These are phyloP conservation scores for Coemansia sp. DNA, from an alignment of 192 early-diverging fungal species.

Conservation along the genomic window DNA sequence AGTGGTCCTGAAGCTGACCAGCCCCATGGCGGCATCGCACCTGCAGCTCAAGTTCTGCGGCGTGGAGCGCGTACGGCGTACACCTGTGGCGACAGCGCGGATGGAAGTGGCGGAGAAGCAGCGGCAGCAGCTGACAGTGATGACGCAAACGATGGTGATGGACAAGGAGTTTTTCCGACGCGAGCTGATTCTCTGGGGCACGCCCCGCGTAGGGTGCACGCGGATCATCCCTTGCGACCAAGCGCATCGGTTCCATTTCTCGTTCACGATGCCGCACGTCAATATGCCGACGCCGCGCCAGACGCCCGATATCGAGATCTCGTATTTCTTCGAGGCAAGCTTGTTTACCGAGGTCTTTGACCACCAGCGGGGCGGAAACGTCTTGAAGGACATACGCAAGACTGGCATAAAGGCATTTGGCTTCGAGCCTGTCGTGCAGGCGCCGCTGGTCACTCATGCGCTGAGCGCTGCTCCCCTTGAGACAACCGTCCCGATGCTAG, in stretches of 20 bases:
- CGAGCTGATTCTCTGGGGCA: constrained; percentile 52
- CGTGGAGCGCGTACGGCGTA: constrained; percentile 49
- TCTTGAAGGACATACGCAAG: constrained; percentile 42
- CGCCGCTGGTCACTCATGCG: constrained; percentile 23
- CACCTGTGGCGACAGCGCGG: constrained; percentile 34
- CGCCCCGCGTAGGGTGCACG: constrained; percentile 26
- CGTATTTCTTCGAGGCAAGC: constrained; percentile 49
- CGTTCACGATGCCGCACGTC: constrained; percentile 55
- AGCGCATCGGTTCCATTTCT: constrained; percentile 53
- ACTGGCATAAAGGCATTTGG: constrained; percentile 35
- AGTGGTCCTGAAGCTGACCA: constrained; percentile 52
- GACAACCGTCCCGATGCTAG: constrained; percentile 35
- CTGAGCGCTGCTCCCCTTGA: constrained; percentile 29
- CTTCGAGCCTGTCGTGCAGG: constrained; percentile 52
- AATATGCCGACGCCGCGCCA: constrained; percentile 55
- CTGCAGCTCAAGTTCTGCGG: constrained; percentile 47
- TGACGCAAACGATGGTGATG: constrained; percentile 51
- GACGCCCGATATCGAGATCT: constrained; percentile 52
- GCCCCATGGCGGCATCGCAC: constrained; percentile 42
- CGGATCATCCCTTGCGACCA: constrained; percentile 32
- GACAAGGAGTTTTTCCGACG: constrained; percentile 56
- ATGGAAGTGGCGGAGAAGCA: constrained; percentile 27
- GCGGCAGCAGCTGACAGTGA: constrained; percentile 40
- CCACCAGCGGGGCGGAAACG: constrained; percentile 31
- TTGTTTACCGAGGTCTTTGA: constrained; percentile 38